Evolutionary conservation across 306 rosid genomes (phyloP), one percentile per base, ranked within the genome.

Genomic region (Castanea sativa): DNA sequence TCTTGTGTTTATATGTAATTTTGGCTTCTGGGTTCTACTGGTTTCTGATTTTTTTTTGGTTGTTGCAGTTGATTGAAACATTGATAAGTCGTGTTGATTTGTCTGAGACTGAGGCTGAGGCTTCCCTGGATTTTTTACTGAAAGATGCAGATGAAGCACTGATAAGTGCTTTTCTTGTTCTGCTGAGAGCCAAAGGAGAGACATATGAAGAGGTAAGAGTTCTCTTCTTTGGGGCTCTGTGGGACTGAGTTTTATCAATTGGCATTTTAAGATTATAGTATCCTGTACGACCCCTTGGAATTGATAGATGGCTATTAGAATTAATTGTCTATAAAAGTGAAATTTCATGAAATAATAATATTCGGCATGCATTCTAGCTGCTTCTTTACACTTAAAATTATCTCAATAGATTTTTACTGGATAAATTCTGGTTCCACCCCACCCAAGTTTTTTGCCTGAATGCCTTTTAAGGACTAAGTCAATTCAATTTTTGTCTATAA

Each of bases 111-210:
- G 90, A 93, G 80, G 94, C 98, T 1, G 98, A 91, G 79, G 84
- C 83, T 3, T 89, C 97, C 53, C 82, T 93, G 73, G 86, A 95
- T 6, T 88, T 89, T 75, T 77, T 95, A 81, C 79, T 93, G 82
- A 76, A 71, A 58, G 99, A 86, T 53, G 81, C 88, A 7, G 85
- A 80, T 30, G 99, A 93, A 81, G 91, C 99, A 33, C 73, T 92
- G 75, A 91, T 93, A n/a, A 90, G 99, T 78, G 97, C 99, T 15
- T 78, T 93, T 85, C 98, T 93, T 33, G 96, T 95, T 19, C 85
- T 95, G 33, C 59, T 95, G 71, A 91, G 97, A 78, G 97, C 98
- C 61, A 95, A 95, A 85, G 94, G 98, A 69, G 99, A 95, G 86
- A 95, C 98, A 15, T 88, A 73, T 80, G 97, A 88, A 88, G 99